Base-by-base conservation (phyloP, 192 early-diverging fungal species). In the Backusella westeae region DNA sequence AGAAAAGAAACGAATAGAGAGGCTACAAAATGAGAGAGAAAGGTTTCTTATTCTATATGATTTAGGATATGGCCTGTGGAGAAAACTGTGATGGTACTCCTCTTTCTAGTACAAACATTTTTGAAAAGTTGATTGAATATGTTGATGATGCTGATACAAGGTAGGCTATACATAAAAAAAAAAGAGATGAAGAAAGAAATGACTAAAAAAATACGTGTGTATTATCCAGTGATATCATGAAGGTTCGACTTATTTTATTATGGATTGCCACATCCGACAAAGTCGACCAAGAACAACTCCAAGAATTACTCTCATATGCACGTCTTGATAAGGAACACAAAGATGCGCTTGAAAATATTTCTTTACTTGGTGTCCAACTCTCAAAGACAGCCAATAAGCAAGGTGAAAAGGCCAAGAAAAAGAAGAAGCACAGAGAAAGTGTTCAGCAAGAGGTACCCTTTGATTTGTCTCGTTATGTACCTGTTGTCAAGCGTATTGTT, bases 271-370 rank as follows among this genome's bases (percentile, higher is more conserved):
- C 91, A 14, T 74, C 74, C 0, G 89, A 93, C 71, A 93, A 91
- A 44, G 88, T 96, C 9, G 82, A 90, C 32, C 90, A 93, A 56
- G 90, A 89, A 21, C 93, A 96, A 68, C 78, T 91, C 9, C 87
- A 91, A 15, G 83, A 87, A 39, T 75, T 96, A 41, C 77, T 95
- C 49, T 86, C 86, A 8, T 88, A 89, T 72, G 92, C 94, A 46
- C 90, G 92, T 70, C 79, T 96, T 7, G 84, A 86, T 1, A 78
- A 89, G n/a, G 89, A 92, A 66, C 91, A 94, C 41, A 90, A 89
- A 8, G 94, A 96, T 21, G 94, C 92, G 0, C 91, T 96, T 73
- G 91, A 89, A 29, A 96, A 96, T 71, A 78, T 95, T 34, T 77
- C 80, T 9, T 74, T 89, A 6, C 76, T 96, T 29, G 94, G 93